Base-by-base conservation (phyloP, 2,329 filamentous ascomycete species). In the Zymoseptoria passerinii region DNA sequence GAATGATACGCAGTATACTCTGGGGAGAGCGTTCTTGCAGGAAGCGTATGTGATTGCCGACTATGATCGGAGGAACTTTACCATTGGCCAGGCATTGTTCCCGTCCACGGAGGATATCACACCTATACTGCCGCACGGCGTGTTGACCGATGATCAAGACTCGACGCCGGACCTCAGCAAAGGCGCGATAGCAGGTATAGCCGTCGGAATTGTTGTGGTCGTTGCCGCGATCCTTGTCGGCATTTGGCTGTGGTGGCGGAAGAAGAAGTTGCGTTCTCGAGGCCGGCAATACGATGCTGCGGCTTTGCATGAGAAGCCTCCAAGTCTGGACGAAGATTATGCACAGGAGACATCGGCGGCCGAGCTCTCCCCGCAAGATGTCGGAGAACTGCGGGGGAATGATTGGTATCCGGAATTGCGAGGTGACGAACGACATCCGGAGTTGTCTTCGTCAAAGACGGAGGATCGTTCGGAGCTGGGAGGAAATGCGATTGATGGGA, bases 21-120 rank as follows among this genome's bases (percentile, higher is more conserved):
- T 70, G 8, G 69, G 69, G 3, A 63, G 69, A 1, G 63, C 63
- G 1, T 68, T 71, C 50, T 54, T 71, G 35, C 68, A 71, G 57
- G 68, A 68, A 53, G 69, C 68, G 20, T 71, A 65, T 52, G 28
- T 65, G 27, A 51, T 63, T 8, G 61, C 61, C 8, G 61, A 65
- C 52, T 63, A 61, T 54, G 59, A 63, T 19, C 53, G 58, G 9
- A 29, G 50, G 18, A 57, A 52, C n/a, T 65, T 65, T 48, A 65
- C 57, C 8, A 28, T 65, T 20, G 58, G 53, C 16, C 57, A 57
- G 50, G 53, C 59, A 5, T 52, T 53, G 35, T 58, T 60, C 27
- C 53, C 44, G 8, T 54, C 52, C 28, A 50, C 27, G 16, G 48
- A 56, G 10, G 49, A 56, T 6, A 54, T 61, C 35, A 50, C 58